A percentile compares a stretch with the other conserved stretches of the same genome.
Conservation (phyloP, 2,329 filamentous ascomycete species). For the Colletotrichum costaricense region DNA sequence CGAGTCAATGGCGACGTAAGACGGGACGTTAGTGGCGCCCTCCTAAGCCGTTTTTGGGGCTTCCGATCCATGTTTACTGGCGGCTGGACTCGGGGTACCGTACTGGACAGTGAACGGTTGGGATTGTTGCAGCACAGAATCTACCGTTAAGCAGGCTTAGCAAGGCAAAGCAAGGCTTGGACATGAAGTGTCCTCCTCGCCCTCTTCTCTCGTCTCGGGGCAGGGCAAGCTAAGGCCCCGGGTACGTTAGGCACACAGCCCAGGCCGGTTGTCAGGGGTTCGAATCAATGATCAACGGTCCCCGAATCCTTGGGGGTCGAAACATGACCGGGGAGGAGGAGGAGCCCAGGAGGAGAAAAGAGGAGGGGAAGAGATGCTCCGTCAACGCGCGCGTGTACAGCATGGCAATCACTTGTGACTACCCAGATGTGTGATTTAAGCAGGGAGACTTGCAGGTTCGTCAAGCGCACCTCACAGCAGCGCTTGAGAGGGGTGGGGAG, state of each 20-base stretch:
- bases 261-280: background rate
- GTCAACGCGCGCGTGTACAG: background rate
- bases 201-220: background rate
- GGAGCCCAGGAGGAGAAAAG: too few species aligned
- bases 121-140: background rate
- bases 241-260: constrained; percentile 1
- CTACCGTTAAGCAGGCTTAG: background rate
- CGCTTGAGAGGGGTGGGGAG: background rate
- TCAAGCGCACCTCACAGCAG: background rate
- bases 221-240: background rate
- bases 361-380: background rate
- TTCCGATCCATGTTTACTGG: constrained; percentile 3
- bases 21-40: constrained; percentile 11
- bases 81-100: background rate
- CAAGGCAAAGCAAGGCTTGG: background rate
- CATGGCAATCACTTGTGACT: background rate
- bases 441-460: background rate
- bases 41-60: background rate
- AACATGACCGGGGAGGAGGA: background rate
- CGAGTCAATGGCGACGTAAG: constrained; percentile 1
- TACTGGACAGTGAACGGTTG: background rate
- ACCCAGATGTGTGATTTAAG: background rate
- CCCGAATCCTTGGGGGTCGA: constrained; percentile 7
- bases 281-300: constrained; percentile 25
- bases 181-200: background rate